Conservation (phyloP, 2,329 filamentous ascomycete species). For the Paecilomyces dactylethromorphus region DNA sequence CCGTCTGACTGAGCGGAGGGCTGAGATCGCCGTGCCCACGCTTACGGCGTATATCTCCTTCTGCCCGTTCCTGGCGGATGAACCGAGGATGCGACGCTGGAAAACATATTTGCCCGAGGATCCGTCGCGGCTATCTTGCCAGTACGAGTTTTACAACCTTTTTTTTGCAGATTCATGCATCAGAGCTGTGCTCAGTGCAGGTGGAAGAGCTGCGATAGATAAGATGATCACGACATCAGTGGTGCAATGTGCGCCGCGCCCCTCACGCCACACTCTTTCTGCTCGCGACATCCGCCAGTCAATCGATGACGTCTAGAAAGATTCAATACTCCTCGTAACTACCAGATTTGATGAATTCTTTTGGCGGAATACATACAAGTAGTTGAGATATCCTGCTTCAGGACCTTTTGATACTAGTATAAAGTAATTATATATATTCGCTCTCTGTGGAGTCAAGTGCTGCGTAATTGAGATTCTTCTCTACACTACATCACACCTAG, state of each 20-base stretch:
- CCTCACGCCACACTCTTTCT: not conserved
- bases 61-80: constrained; percentile 23
- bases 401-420: too few species aligned
- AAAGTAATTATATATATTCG: too few species aligned
- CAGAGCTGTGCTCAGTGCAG: not conserved
- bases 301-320: too few species aligned
- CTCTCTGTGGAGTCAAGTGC: too few species aligned
- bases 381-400: too few species aligned
- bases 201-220: not conserved
- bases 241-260: not conserved
- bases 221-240: not conserved
- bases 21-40: constrained; percentile 30
- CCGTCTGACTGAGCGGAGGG: not conserved
- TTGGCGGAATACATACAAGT: too few species aligned
- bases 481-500: too few species aligned
- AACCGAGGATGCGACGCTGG: constrained; percentile 3
- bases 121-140: not conserved
- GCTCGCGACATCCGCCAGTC: not conserved
- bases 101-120: constrained; percentile 3
- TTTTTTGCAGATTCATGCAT: not conserved
- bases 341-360: too few species aligned
- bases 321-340: too few species aligned
- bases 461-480: too few species aligned
- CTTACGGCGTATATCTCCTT: constrained; percentile 42
- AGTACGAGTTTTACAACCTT: not conserved